These are phyloP conservation scores for Cryphonectria radicalis DNA, from an alignment of 2,329 filamentous ascomycete species.

Conservation along the genomic window DNA sequence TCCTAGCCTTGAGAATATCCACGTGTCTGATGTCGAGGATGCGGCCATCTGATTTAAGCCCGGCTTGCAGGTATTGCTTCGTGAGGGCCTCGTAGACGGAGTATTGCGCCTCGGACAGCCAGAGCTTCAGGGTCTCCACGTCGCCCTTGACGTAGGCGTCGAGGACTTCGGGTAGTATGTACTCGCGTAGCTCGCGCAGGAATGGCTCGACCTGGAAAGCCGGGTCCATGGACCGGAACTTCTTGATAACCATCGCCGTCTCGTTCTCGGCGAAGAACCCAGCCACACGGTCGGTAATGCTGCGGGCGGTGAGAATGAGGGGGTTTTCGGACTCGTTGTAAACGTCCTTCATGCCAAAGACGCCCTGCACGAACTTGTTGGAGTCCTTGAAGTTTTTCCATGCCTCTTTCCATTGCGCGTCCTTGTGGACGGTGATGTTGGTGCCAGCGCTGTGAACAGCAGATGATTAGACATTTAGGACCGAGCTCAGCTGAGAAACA, in stretches of 20 bases:
- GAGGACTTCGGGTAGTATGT: conserved; percentile 94
- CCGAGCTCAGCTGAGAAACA: conserved; percentile 27
- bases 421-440: conserved; percentile 94
- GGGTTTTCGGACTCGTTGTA: conserved; percentile 99
- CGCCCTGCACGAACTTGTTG: conserved; percentile 83
- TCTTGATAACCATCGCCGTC: conserved; percentile 96
- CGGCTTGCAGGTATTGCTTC: conserved; percentile 92
- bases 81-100: conserved; percentile 96
- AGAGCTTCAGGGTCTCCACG: conserved; percentile 84
- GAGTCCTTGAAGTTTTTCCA: conserved; percentile 94
- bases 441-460: conserved; percentile 74
- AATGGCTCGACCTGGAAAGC: conserved; percentile 94
- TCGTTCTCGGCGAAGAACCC: conserved; percentile 99
- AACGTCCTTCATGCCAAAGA: conserved; percentile 82
- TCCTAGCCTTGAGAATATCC: conserved; percentile 79
- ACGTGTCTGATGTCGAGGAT: conserved; percentile 96
- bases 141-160: conserved; percentile 99
- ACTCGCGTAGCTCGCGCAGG: conserved; percentile 92
- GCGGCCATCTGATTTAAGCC: conserved; percentile 90
- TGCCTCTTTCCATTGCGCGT: conserved; percentile 96
- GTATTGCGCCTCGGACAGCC: conserved; percentile 95
- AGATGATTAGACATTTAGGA: conserved; percentile 37
- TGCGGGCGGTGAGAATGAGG: conserved; percentile 87
- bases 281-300: conserved; percentile 89
- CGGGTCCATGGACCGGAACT: conserved; percentile 94